Conservation (phyloP, 192 early-diverging fungal genomes). For the Gryganskiella cystojenkinii region DNA sequence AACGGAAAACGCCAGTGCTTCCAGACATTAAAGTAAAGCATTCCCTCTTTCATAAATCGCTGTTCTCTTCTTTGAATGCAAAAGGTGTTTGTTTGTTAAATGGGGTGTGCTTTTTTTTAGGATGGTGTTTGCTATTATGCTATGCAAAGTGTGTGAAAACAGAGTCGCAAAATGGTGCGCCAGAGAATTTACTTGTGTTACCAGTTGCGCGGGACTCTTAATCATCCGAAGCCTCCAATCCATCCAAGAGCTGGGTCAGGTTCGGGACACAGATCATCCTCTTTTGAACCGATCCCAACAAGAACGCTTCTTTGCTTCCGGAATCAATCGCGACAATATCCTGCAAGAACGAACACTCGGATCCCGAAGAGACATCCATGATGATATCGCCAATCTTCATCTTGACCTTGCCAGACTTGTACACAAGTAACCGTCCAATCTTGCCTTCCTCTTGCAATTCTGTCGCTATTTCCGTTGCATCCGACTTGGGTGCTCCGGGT, state of each 20-base stretch:
- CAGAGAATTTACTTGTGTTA: too few species aligned
- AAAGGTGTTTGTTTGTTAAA: not conserved
- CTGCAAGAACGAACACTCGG: constrained; percentile 66
- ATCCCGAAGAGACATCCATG: constrained; percentile 66
- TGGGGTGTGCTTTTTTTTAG: not conserved
- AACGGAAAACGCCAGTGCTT: too few species aligned
- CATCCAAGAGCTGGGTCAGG: constrained; percentile 58
- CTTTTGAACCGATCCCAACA: constrained; percentile 67
- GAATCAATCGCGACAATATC: constrained; percentile 69
- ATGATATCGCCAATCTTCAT: constrained; percentile 69
- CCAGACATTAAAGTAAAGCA: too few species aligned
- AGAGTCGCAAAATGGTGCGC: too few species aligned
- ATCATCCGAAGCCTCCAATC: constrained; percentile 32
- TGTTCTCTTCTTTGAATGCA: not conserved
- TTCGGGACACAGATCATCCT: constrained; percentile 71
- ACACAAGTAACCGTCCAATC: constrained; percentile 68
- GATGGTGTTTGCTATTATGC: not conserved
- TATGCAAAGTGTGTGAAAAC: not conserved
- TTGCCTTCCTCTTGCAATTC: constrained; percentile 60
- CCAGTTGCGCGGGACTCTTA: too few species aligned
- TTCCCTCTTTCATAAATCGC: too few species aligned
- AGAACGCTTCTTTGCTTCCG: constrained; percentile 58
- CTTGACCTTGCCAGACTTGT: constrained; percentile 75
- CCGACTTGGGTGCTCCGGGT: not conserved
- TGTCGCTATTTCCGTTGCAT: constrained; percentile 16